A percentile compares a stretch with the other conserved stretches of the same genome.
Conservation (phyloP, 176 grass and related monocot genomes). For the Pontederia crassipes region DNA sequence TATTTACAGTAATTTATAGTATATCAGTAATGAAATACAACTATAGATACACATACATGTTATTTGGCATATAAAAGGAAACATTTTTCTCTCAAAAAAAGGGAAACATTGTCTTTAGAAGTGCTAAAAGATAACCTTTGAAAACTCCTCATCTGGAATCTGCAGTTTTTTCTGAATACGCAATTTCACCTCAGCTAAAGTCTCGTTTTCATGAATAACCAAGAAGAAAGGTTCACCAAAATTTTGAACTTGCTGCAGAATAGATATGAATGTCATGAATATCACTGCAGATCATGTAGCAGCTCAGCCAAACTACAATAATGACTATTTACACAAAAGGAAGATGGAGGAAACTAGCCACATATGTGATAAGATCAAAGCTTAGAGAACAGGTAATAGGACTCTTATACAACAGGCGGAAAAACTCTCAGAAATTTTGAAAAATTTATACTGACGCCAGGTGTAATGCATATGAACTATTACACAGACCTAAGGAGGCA, state of each 20-base stretch:
- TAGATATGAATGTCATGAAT: neutral
- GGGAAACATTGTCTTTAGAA: neutral
- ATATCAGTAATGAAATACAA: too few species aligned
- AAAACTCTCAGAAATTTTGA: too few species aligned
- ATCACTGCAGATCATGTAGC: neutral
- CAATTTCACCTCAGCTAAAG: slow-evolving; percentile 69
- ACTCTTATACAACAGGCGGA: too few species aligned
- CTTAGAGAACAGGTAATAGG: too few species aligned
- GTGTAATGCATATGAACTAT: too few species aligned
- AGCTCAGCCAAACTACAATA: slow-evolving; percentile 6
- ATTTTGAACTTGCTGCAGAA: slow-evolving; percentile 88
- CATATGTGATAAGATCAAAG: too few species aligned
- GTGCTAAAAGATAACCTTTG: slow-evolving; percentile 45
- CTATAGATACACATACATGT: neutral
- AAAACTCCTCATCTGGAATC: slow-evolving; percentile 79
- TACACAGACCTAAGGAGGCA: too few species aligned
- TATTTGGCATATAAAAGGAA: neutral
- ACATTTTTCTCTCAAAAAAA: too few species aligned
- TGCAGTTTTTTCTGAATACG: slow-evolving; percentile 89
- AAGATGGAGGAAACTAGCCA: neutral
- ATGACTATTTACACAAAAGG: neutral
- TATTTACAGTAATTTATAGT: too few species aligned
- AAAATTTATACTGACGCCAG: too few species aligned
- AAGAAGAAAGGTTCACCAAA: slow-evolving; percentile 99
- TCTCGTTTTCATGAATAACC: slow-evolving; percentile 89